A percentile compares a stretch with the other conserved stretches of the same genome.
phyloP scores from a whole-genome alignment of 345 rosid genomes.

The Tarenaya hassleriana region DNA sequence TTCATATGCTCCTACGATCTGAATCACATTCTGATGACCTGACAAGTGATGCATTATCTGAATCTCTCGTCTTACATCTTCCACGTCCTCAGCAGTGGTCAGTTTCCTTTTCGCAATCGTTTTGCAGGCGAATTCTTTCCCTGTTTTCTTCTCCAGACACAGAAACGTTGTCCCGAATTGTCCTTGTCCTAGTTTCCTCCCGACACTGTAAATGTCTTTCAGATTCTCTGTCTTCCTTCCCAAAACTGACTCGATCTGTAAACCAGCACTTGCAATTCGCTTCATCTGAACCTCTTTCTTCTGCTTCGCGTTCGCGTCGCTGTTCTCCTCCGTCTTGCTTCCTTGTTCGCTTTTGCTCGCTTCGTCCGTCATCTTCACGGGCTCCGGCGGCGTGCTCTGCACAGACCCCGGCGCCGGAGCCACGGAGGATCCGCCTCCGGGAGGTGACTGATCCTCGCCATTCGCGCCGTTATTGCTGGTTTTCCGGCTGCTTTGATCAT shows the following conservation, averaged over 20 bases:
- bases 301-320: slow-evolving; percentile 30
- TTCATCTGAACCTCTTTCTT: slow-evolving; percentile 52
- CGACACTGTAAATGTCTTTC: slow-evolving; percentile 70
- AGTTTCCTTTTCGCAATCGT: slow-evolving; percentile 79
- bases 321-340: slow-evolving; percentile 22
- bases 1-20: slow-evolving; percentile 76
- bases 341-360: slow-evolving; percentile 26
- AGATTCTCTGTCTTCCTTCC: slow-evolving; percentile 77
- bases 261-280: slow-evolving; percentile 52
- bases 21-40: slow-evolving; percentile 83
- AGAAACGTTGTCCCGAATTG: slow-evolving; percentile 92
- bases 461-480: slow-evolving; percentile 28
- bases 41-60: slow-evolving; percentile 94
- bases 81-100: slow-evolving; percentile 62
- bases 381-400: slow-evolving; percentile 56
- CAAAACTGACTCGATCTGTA: slow-evolving; percentile 61
- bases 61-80: slow-evolving; percentile 93
- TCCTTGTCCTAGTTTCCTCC: slow-evolving; percentile 91
- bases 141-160: slow-evolving; percentile 57
- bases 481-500: slow-evolving; percentile 25
- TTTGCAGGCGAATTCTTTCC: slow-evolving; percentile 75
- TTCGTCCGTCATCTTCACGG: slow-evolving; percentile 46
- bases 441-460: slow-evolving; percentile 19
- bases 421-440: slow-evolving; percentile 20
- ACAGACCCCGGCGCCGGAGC: slow-evolving; percentile 26